These are phyloP conservation scores for Bryum argenteum DNA, from an alignment of 225 moss, liverwort and hornwort genomes.

Conservation along the genomic window DNA sequence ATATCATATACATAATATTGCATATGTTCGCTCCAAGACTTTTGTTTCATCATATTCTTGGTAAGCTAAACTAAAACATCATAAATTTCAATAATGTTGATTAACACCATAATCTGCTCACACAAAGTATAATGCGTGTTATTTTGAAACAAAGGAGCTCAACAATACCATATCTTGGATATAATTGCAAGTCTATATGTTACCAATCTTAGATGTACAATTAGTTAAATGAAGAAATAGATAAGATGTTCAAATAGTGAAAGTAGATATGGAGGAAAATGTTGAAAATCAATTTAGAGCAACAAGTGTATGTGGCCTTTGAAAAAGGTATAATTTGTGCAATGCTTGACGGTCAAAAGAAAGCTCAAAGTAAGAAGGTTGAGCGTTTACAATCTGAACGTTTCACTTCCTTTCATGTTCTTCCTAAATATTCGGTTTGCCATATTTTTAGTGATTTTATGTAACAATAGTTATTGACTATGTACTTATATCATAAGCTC, in stretches of 20 bases:
- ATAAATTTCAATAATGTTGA: background rate
- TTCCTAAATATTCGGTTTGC: too few species aligned
- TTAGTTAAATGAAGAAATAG: background rate
- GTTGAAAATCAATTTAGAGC: background rate
- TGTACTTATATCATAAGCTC: too few species aligned
- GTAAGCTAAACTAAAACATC: background rate
- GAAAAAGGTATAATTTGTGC: background rate
- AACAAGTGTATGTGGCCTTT: background rate
- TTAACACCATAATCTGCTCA: background rate
- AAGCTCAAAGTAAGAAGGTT: constrained; percentile 12
- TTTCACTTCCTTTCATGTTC: constrained; percentile 12
- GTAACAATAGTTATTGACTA: too few species aligned
- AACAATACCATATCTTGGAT: background rate
- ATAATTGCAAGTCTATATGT: background rate
- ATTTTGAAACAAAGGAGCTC: background rate
- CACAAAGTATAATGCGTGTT: background rate
- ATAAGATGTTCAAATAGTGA: too few species aligned
- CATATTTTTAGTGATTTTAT: too few species aligned
- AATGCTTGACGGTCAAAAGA: constrained; percentile 24
- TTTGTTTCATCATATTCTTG: background rate
- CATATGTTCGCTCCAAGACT: background rate
- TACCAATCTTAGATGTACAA: background rate
- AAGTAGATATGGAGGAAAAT: background rate
- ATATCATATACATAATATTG: too few species aligned
- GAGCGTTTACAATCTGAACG: constrained; percentile 29